Conservation (phyloP, 768 basidiomycete species). For the Nidularia sp. region DNA sequence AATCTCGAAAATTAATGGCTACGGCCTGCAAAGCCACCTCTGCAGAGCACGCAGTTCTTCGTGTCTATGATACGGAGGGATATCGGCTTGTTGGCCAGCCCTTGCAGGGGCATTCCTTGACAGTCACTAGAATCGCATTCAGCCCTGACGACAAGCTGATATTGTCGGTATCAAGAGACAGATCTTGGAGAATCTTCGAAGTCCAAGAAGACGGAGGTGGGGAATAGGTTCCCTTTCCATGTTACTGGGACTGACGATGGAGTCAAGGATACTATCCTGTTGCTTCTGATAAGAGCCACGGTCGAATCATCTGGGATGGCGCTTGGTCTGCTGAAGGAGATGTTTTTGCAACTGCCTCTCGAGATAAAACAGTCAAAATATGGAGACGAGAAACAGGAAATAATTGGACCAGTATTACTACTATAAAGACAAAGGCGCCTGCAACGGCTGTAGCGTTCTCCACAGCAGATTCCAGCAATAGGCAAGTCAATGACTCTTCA, state of each 20-base stretch:
- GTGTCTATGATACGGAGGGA: constrained; percentile 69
- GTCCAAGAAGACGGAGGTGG: constrained; percentile 36
- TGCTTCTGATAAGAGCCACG: constrained; percentile 79
- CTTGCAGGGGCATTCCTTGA: constrained; percentile 80
- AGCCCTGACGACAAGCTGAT: constrained; percentile 79
- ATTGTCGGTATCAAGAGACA: constrained; percentile 85
- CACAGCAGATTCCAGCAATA: constrained; percentile 26
- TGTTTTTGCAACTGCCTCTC: constrained; percentile 87
- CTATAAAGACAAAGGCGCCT: constrained; percentile 69
- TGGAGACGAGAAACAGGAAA: constrained; percentile 50
- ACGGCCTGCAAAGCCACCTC: constrained; percentile 89
- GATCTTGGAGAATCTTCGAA: constrained; percentile 85
- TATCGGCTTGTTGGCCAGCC: constrained; percentile 73
- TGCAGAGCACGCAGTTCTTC: constrained; percentile 84
- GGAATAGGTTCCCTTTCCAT: constrained; percentile 3
- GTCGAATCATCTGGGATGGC: constrained; percentile 94
- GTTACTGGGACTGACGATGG: not conserved
- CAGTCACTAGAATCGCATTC: constrained; percentile 88
- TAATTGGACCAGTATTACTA: constrained; percentile 55
- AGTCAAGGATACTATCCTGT: constrained; percentile 56
- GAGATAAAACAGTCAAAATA: constrained; percentile 91
- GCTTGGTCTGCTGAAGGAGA: constrained; percentile 77
- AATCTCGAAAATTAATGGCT: constrained; percentile 65
- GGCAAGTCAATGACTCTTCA: constrained; percentile 27
- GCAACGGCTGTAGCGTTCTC: constrained; percentile 76